Evolutionary conservation across 345 rosid species (phyloP), one percentile per base, ranked within the genome.

Genomic region (Eucalyptus sp.): DNA sequence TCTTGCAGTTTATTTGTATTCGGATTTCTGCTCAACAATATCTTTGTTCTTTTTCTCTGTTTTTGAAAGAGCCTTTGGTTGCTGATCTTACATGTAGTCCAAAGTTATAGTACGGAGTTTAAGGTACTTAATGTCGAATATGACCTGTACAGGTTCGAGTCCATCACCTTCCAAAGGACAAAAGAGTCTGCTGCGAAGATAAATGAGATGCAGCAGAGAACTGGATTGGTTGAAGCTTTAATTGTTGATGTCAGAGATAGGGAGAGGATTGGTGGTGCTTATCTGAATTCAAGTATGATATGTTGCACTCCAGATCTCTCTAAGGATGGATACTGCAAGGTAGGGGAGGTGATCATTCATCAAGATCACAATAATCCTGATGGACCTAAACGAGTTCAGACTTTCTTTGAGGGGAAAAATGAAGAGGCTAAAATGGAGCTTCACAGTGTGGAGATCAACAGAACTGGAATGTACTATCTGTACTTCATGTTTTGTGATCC

Each of bases 401-500:
- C 93, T 15, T 93, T 88, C 93, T 93, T 93, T 48, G 92, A 91
- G 88, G 94, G 93, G 41, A 89, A 87, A 66, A 93, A 89, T 52
- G 93, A 91, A 64, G 91, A 90, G 66, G 93, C 94, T 31, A 90
- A 66, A 62, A 91, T 93, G 93, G 90, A 86, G 49, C 91, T 80
- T 85, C 91, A 89, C 50, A 90, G 89, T 5, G 76, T 93, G 54
- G 93, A 92, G 88, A 91, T 93, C 51, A 91, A 91, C 66, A 88
- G 56, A 20, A 90, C 91, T 43, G 94, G 92, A 44, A 93, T 92
- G 94, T 93, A 93, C 90, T 91, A 92, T 90, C 90, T 93, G 54
- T 93, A 92, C 83, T 93, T 93, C 85, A 92, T 93, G 94, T 93
- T 90, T 44, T 93, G 94, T 54, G 93, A 93, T 86, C 91, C 92